Percentiles rank a stretch among this genome's conserved stretches.
phyloP scores from a whole-genome alignment of 441 rosid genomes.

The Adansonia rubrostipa region DNA sequence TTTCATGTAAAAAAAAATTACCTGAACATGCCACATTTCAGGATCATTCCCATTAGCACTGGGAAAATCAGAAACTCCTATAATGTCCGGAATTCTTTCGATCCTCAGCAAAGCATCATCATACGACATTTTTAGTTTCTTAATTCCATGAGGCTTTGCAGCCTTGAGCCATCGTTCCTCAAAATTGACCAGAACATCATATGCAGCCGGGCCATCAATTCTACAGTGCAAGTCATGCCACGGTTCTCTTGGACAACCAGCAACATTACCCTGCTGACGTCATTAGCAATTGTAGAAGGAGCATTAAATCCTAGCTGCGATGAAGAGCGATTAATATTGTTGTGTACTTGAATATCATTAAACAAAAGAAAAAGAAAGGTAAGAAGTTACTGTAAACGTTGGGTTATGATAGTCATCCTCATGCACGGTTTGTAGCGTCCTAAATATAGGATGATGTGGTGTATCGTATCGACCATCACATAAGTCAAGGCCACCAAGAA shows the following conservation, averaged over 20 bases:
- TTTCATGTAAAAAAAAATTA: conserved; percentile 32
- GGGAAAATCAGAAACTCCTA: conserved; percentile 70
- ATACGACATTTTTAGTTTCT: conserved; percentile 52
- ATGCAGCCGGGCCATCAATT: conserved; percentile 99
- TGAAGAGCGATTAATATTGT: not conserved
- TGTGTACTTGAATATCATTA: not conserved
- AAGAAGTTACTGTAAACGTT: conserved; percentile 65
- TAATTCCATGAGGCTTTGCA: conserved; percentile 72
- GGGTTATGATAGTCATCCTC: conserved; percentile 96
- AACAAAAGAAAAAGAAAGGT: conserved; percentile 20
- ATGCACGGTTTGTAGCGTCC: conserved; percentile 72
- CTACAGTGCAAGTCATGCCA: conserved; percentile 96
- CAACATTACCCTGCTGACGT: conserved; percentile 54
- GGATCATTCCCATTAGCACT: conserved; percentile 50
- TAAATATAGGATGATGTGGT: conserved; percentile 82
- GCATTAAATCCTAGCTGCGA: conserved; percentile 3
- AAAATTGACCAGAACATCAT: conserved; percentile 86
- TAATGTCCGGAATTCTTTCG: conserved; percentile 81
- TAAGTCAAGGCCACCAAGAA: conserved; percentile 97
- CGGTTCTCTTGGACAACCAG: conserved; percentile 89
- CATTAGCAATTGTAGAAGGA: conserved; percentile 21
- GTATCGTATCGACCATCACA: conserved; percentile 97
- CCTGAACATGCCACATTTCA: conserved; percentile 98
- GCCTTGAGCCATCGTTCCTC: conserved; percentile 94
- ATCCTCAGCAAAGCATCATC: conserved; percentile 88